These are phyloP conservation scores for Brassica balearica DNA, from an alignment of 441 rosid species.

Conservation along the genomic window DNA sequence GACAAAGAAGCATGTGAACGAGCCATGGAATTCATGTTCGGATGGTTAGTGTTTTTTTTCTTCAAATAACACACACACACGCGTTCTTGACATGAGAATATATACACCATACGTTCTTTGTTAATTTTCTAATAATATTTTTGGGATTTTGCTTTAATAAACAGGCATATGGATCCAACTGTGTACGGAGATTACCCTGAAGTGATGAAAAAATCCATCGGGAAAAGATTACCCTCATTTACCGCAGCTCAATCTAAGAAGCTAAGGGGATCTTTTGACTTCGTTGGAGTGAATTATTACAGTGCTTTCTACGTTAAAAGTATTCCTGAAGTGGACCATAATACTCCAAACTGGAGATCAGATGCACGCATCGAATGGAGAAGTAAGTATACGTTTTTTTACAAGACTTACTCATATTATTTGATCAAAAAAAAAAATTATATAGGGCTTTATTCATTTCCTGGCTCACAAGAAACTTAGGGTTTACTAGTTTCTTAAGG, in stretches of 20 bases:
- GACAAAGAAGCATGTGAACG: conserved; percentile 45
- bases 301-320: conserved; percentile 47
- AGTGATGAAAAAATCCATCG: conserved; percentile 45
- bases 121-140: not conserved
- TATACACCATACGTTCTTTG: not conserved
- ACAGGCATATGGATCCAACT: conserved; percentile 55
- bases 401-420: not conserved
- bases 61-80: not conserved
- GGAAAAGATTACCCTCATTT: conserved; percentile 47
- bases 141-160: not conserved
- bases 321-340: conserved; percentile 19
- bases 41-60: conserved; percentile 44
- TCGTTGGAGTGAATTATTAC: conserved; percentile 58
- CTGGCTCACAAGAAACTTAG: conserved; percentile 7
- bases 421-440: no score
- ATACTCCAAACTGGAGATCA: conserved; percentile 33
- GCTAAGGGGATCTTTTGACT: conserved; percentile 52
- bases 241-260: conserved; percentile 42
- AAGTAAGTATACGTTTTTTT: conserved; percentile 37
- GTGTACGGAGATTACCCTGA: conserved; percentile 54
- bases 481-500: not conserved
- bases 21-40: conserved; percentile 46
- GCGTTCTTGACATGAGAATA: not conserved
- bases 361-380: conserved; percentile 41
- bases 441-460: conserved; percentile 5